These are phyloP conservation scores for Mycogone perniciosa DNA, from an alignment of 2,329 filamentous ascomycete genomes.

Conservation along the genomic window DNA sequence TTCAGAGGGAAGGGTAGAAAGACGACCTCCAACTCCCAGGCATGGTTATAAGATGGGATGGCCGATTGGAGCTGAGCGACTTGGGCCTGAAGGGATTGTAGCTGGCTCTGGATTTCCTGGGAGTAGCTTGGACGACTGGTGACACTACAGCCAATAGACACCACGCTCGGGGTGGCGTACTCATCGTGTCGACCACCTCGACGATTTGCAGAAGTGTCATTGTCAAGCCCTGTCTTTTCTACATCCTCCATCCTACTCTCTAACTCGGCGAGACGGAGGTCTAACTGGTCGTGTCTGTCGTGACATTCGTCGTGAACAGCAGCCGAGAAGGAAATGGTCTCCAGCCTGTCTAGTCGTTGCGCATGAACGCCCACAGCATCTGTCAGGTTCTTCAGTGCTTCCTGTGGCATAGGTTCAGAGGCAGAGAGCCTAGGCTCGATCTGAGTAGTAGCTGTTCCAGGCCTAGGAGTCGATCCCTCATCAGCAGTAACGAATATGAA, in stretches of 20 bases:
- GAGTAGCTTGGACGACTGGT: conserved; percentile 35
- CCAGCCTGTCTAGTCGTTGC: conserved; percentile 60
- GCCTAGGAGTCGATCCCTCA: conserved; percentile 11
- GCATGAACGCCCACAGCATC: conserved; percentile 55
- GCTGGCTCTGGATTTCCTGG: conserved; percentile 43
- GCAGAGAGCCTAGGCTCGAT: conserved; percentile 20
- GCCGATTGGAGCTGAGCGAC: conserved; percentile 52
- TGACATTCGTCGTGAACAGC: conserved; percentile 62
- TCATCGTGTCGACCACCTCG: conserved; percentile 33
- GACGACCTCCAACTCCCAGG: conserved; percentile 72
- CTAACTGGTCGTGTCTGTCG: conserved; percentile 60
- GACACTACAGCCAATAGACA: conserved; percentile 39
- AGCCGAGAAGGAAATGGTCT: conserved; percentile 63
- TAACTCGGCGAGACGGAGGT: conserved; percentile 62
- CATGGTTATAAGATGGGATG: conserved; percentile 54
- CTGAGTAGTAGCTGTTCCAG: conserved; percentile 22
- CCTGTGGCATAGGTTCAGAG: conserved; percentile 23
- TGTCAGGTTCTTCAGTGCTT: conserved; percentile 39
- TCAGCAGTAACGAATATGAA: conserved; percentile 20
- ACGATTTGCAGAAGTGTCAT: conserved; percentile 34
- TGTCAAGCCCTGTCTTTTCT: conserved; percentile 47
- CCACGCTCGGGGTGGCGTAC: conserved; percentile 39
- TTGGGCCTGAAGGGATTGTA: conserved; percentile 45
- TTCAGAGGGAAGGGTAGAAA: conserved; percentile 63
- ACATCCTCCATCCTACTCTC: conserved; percentile 58